phyloP scores from a whole-genome alignment of 202 grass and related monocot genomes.

The Cymbopogon flexuosus region DNA sequence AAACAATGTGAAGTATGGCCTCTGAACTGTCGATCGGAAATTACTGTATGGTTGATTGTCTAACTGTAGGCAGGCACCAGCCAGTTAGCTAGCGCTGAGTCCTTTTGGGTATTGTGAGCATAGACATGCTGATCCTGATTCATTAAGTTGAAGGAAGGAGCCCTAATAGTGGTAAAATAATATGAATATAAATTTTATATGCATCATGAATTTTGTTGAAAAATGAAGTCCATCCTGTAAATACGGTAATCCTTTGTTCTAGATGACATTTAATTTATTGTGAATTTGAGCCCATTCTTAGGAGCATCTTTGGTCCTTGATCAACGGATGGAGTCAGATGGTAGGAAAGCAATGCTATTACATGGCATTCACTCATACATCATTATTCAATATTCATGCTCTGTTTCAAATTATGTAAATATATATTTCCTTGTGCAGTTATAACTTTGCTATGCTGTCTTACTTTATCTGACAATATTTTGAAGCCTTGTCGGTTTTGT shows the following conservation, averaged over 20 bases:
- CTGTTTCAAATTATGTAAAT: neutral
- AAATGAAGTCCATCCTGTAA: neutral
- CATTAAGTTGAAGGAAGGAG: neutral
- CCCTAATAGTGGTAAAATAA: neutral
- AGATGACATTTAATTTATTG: neutral
- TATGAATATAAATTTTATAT: neutral
- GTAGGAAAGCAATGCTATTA: neutral
- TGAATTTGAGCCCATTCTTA: neutral
- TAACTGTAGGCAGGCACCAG: neutral
- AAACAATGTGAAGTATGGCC: neutral
- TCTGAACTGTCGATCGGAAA: neutral
- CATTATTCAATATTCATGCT: neutral
- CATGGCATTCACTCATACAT: neutral
- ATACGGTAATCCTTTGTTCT: neutral
- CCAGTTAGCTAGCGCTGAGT: neutral
- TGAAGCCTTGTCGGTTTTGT: constrained; percentile 14
- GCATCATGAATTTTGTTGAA: neutral
- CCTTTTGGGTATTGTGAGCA: neutral
- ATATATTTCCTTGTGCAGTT: neutral
- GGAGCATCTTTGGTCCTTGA: neutral
- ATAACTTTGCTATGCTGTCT: constrained; percentile 12
- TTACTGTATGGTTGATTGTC: neutral
- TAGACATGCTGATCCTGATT: neutral
- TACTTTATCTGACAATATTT: constrained; percentile 16
- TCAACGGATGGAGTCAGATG: neutral